Base-by-base conservation (phyloP, 2,329 filamentous ascomycete species). In the Emmonsiellopsis sp. region DNA sequence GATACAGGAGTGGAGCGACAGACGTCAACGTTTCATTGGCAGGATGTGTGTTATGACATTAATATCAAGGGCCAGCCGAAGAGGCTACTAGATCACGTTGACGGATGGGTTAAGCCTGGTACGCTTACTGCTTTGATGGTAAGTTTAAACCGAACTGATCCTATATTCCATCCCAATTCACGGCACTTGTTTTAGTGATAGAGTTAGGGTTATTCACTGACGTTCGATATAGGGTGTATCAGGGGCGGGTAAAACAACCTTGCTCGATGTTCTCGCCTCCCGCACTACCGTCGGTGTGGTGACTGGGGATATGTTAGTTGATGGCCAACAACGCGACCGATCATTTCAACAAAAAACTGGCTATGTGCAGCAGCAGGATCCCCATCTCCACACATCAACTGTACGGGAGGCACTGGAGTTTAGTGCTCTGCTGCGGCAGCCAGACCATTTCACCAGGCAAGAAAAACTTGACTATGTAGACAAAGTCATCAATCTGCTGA, bases 51-150 rank as follows among this genome's bases (percentile, higher is more conserved):
- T 71, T 95, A 88, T 62, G 84, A 88, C 55, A 85, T 89, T 65
- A 81, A 82, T 62, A 89, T 95, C 71, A 93, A 93, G 75, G 76
- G 77, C 13, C 82, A 91, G 62, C 73, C 78, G 1, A 80, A 89
- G 16, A 82, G 43, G 20, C 86, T 96, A 62, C 74, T 96, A 55
- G 85, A 95, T 62, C 77, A 92, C 57, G 87, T 95, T 11, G 87
- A 94, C 63, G 91, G 91, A 37, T 95, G 89, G 87, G 89, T 95
- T 55, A 93, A 94, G 71, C 91, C 91, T 2, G 91, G 91, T 54
- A 95, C 88, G 11, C 70, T 94, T 51, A 95, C 90, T 8, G 90
- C 89, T 35, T 77, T 95, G 2, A 95, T 95, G 89, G 35, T 41
- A 50, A 10, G 48, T 31, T 13, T 31, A 2, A 11, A 11, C 15